phyloP scores from a whole-genome alignment of 345 rosid genomes.

The Kernera saxatilis region DNA sequence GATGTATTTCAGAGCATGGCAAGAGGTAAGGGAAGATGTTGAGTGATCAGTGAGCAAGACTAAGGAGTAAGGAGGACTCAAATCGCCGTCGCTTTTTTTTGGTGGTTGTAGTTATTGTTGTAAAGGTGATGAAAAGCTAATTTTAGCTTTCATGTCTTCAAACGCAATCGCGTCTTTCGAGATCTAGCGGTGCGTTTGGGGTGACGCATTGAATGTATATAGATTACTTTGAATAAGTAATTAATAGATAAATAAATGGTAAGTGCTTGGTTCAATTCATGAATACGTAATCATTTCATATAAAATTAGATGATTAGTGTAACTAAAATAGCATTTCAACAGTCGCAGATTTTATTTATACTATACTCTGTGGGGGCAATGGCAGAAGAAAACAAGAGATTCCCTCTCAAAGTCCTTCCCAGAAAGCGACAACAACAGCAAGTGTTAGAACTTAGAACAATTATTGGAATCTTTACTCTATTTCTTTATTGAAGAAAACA shows the following conservation, averaged over 20 bases:
- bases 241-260: not conserved
- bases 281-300: constrained; percentile 4
- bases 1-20: not conserved
- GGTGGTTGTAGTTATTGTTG: not conserved
- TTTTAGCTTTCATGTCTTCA: not conserved
- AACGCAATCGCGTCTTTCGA: constrained; percentile 13
- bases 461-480: constrained; percentile 25
- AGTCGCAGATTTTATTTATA: not conserved
- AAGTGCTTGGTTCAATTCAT: not conserved
- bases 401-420: not conserved
- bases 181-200: constrained; percentile 18
- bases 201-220: not conserved
- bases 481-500: constrained; percentile 11
- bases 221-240: not conserved
- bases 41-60: constrained; percentile 20
- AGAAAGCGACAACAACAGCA: constrained; percentile 22
- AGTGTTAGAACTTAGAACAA: constrained; percentile 4
- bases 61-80: constrained; percentile 4
- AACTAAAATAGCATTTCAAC: not conserved
- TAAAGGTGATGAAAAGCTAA: not conserved
- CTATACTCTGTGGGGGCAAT: not conserved
- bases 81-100: constrained; percentile 15
- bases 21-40: not conserved
- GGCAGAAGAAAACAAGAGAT: constrained; percentile 5
- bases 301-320: not conserved